Base-by-base conservation (phyloP, 768 basidiomycete species). In the Sistotremastrum niveocremeum region DNA sequence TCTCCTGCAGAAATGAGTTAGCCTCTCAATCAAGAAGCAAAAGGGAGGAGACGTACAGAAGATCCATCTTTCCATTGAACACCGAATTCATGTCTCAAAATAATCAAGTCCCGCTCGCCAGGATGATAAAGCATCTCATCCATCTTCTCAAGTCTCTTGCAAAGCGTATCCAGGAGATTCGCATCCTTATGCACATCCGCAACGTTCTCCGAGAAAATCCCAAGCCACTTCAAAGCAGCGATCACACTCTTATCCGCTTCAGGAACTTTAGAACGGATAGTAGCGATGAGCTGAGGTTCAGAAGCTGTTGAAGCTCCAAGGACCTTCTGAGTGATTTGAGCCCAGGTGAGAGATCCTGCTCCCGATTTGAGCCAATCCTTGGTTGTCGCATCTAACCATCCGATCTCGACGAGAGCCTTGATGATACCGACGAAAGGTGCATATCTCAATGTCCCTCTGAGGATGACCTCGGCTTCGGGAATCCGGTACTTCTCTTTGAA, bases 31-130 rank as follows among this genome's bases (percentile, higher is more conserved):
- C 6, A 5, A 42, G n/a, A 29, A 34, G 7, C 34, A 10, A 45
- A 28, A 46, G 20, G 10, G 20, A 30, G 4, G 7, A 34, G 40
- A 54, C 73, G 44, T 49, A 80, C 82, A 65, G 74, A 67, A 41
- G 65, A 72, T 41, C 94, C 91, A 57, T 97, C 88, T 34, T 74
- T 71, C 76, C 84, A 85, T 60, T 91, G 81, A 35, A 98, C 81
- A 54, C 88, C 66, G 60, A 99, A 98, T 70, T 93, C 94, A 76
- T 99, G 94, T 66, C 97, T 94, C 45, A 99, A 78, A 81, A 98
- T 88, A 49, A 99, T 87, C 50, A 98, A 76, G 63, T 99, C 94
- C 7, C 88, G 81, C 65, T 98, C 91, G 51, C 87, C 88, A 41
- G 71, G 65, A 51, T 81, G 84, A 65, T 94, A 97, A 63, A 80